phyloP scores from a whole-genome alignment of 2,329 filamentous ascomycete genomes.

The Colletotrichum simmondsii region DNA sequence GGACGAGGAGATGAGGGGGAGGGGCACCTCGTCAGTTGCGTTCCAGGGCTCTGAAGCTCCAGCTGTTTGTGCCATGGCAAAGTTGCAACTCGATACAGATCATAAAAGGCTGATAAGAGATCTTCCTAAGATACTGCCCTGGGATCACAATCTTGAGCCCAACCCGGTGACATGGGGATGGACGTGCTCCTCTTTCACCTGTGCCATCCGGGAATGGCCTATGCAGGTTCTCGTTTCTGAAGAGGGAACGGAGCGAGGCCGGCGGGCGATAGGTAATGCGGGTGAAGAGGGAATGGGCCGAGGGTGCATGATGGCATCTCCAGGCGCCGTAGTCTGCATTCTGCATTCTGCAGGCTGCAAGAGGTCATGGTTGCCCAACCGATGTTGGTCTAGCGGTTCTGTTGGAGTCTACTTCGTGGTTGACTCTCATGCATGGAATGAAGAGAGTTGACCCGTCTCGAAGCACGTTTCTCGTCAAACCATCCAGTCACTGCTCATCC shows the following conservation, averaged over 20 bases:
- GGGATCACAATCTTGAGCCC: background rate
- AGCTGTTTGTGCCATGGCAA: background rate
- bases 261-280: background rate
- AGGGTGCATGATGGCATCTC: background rate
- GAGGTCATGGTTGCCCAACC: background rate
- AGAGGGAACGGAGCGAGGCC: background rate
- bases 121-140: background rate
- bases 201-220: background rate
- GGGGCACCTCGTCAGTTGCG: background rate
- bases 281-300: background rate
- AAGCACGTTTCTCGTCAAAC: background rate
- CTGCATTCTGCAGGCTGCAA: background rate
- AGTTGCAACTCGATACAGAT: background rate
- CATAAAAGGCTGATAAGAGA: background rate
- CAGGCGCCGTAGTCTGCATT: background rate
- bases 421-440: conserved; percentile 9
- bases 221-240: background rate
- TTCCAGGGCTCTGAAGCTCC: background rate
- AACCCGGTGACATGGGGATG: conserved; percentile 8
- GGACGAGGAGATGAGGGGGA: conserved; percentile 1
- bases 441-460: background rate
- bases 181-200: background rate
- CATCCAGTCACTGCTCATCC: background rate
- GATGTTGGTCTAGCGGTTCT: background rate
- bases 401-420: conserved; percentile 3